Evolutionary conservation across 1,284 basidiomycete species (phyloP).

Genomic region (Naganishia albida): DNA sequence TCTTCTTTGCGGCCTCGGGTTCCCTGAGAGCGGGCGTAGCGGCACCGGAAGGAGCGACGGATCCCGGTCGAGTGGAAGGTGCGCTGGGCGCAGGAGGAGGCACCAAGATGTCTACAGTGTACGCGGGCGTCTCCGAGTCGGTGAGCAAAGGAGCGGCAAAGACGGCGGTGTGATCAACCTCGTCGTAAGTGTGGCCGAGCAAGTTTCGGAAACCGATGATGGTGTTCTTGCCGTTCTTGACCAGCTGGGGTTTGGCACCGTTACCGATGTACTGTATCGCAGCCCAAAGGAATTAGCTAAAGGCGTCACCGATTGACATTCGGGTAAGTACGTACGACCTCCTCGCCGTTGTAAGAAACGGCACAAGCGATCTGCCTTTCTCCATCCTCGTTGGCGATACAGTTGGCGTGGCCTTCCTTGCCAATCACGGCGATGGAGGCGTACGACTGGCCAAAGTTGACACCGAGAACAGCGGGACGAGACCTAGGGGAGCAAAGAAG

Average conservation of each 20-base stretch:
- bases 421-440: constrained; percentile 94
- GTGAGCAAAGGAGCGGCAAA: constrained; percentile 61
- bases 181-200: constrained; percentile 73
- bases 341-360: constrained; percentile 85
- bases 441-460: constrained; percentile 97
- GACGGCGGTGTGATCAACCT: constrained; percentile 55
- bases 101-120: constrained; percentile 79
- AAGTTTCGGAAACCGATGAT: constrained; percentile 92
- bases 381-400: constrained; percentile 97
- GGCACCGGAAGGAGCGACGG: constrained; percentile 60
- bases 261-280: constrained; percentile 83
- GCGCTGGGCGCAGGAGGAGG: constrained; percentile 64
- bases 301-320: neutral
- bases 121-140: constrained; percentile 74
- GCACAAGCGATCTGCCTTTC: constrained; percentile 97
- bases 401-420: constrained; percentile 89
- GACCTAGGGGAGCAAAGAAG: constrained; percentile 15
- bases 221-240: constrained; percentile 93
- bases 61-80: constrained; percentile 51
- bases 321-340: constrained; percentile 67
- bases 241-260: constrained; percentile 89
- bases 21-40: constrained; percentile 73
- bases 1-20: constrained; percentile 70
- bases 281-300: neutral
- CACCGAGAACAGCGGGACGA: constrained; percentile 65